A percentile compares a stretch with the other conserved stretches of the same genome.
These are phyloP conservation scores for Schizochytrium sp. DNA, from an alignment of 108 stramenopile genomes.

Conservation along the genomic window DNA sequence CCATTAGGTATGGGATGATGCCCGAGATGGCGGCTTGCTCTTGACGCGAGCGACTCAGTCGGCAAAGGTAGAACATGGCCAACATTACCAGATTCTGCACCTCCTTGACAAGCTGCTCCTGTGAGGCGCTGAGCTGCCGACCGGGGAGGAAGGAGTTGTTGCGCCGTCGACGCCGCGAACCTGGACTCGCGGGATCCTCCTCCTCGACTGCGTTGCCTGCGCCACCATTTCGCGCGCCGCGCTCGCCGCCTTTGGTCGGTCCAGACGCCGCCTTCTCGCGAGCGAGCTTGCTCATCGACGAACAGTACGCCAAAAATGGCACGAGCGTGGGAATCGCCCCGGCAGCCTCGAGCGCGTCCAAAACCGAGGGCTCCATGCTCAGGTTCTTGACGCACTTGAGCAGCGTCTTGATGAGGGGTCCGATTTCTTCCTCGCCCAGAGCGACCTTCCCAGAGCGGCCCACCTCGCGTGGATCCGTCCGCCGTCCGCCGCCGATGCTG, in stretches of 20 bases:
- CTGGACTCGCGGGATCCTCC: background rate
- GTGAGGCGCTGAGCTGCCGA: background rate
- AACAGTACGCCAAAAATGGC: conserved; percentile 8
- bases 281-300: background rate
- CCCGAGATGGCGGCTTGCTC: conserved; percentile 12
- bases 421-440: background rate
- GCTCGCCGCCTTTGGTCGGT: background rate
- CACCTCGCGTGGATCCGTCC: background rate
- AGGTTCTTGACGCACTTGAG: background rate
- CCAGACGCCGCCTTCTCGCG: background rate
- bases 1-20: background rate
- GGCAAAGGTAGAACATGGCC: conserved; percentile 17
- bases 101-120: conserved; percentile 14
- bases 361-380: background rate
- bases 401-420: background rate
- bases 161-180: background rate
- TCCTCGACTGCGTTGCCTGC: background rate
- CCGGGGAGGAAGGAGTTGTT: conserved; percentile 1
- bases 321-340: conserved; percentile 11
- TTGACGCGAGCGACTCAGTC: background rate
- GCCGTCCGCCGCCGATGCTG: too few relatives aligned
- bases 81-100: conserved; percentile 10
- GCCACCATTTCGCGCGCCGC: background rate
- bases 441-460: background rate
- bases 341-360: background rate